Evolutionary conservation across 352 stramenopile species (phyloP), one percentile per base, ranked within the genome.

Genomic region (Elongisporangium prolatum): DNA sequence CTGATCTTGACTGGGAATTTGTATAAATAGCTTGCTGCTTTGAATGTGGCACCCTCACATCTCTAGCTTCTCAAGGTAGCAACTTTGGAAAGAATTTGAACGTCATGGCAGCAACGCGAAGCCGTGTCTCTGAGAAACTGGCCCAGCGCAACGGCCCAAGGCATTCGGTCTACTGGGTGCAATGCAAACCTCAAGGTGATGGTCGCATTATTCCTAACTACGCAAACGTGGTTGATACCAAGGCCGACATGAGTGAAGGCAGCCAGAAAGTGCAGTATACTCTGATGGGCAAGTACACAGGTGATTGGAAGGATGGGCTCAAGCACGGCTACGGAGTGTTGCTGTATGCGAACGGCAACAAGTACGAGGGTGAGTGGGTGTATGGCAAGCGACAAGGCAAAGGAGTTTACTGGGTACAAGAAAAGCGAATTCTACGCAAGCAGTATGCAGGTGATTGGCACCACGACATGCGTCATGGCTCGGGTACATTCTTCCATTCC

Each of bases 301-400:
- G 96, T 21, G 78, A 97, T 62, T 98, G 94, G 94, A 86, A 88
- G 56, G 73, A 95, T 50, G 96, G 97, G 51, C 80, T 92, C 61
- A 96, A 97, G 65, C 89, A 98, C 69, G 96, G 96, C 7, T 91
- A 91, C 59, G 96, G 96, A 11, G 89, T 80, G 24, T 87, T 97
- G 40, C 60, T 93, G 37, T 96, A 93, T 56, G 77, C 84, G 13
- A 96, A 97, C 62, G 91, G 91, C 9, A 95, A 90, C 75, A 95
- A 91, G 57, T 97, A 96, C 66, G 77, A 96, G 61, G 92, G 91
- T 11, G 80, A 95, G 56, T 97, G 91, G 78, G 48, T 72, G 5
- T 62, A 89, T 13, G 86, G 87, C 49, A 76, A 86, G 65, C 93
- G 91, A 25, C 70, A 97, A 9, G 92, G 92, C 21, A 77, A 81